Base-by-base conservation (phyloP, 192 early-diverging fungal genomes). In the Backusella circina region DNA sequence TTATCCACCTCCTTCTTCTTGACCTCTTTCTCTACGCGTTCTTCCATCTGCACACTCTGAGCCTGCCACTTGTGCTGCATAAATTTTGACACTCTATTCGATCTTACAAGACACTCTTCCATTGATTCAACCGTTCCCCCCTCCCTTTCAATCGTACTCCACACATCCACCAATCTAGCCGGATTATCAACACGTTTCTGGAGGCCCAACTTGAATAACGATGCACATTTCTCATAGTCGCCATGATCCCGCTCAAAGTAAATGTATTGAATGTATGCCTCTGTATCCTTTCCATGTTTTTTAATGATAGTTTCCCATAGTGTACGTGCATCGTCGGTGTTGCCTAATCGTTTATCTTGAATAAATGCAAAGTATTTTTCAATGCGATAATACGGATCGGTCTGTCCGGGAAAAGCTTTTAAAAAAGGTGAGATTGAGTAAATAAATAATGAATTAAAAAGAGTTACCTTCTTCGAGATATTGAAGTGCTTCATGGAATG, bases 351-450 rank as follows among this genome's bases (percentile, higher is more conserved):
- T 26, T 80, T 85, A 37, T 72, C 66, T 61, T 79, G 70, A n/a
- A 86, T 75, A 44, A 61, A 70, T 4, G 80, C 77, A 47, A 80
- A 77, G 41, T 86, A 86, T 16, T 76, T 74, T 68, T 86, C 80
- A 16, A 86, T 66, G 32, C 84, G 82, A 51, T 77, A 82, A 71
- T 77, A 77, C n/a, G 82, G 82, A 67, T 86, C 84, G 15, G 71
- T 77, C 0, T 37, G 32, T 8, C 67, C 57, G 0, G 71, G 79
- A 44, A 81, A 80, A 16, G 64, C 84, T 85, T 5, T 64, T 28
- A n/a, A 5, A 23, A n/a, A n/a, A n/a, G n/a, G n/a, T n/a, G n/a
- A n/a, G n/a, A n/a, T n/a, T n/a, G n/a, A n/a, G n/a, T n/a, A n/a
- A n/a, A n/a, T n/a, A n/a, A n/a, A n/a, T n/a, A n/a, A n/a, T n/a